Evolutionary conservation across 2,329 filamentous ascomycete genomes (phyloP).

Genomic region (Aureobasidium sp.): DNA sequence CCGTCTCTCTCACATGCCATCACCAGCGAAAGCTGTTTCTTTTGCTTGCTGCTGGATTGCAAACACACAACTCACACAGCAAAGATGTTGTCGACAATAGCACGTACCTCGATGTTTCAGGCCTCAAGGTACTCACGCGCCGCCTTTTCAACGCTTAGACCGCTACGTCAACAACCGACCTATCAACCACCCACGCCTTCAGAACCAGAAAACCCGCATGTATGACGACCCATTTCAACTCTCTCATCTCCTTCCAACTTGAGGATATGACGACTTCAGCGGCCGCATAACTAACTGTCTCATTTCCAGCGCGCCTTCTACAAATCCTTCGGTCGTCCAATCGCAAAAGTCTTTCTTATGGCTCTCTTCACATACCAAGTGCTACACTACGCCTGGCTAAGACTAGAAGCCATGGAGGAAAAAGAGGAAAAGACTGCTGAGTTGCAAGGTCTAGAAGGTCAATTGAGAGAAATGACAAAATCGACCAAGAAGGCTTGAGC

Average conservation of each 20-base stretch:
- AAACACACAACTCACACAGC: not conserved
- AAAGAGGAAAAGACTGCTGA: slow-evolving; percentile 44
- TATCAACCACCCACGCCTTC: slow-evolving; percentile 14
- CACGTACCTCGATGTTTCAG: not conserved
- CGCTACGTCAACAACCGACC: not conserved
- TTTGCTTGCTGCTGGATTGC: too few relatives aligned
- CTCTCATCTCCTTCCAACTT: not conserved
- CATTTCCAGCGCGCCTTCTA: slow-evolving; percentile 57
- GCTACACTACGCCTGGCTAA: slow-evolving; percentile 67
- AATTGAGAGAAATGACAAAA: not conserved
- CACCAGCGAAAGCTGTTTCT: not conserved
- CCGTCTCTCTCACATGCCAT: not conserved
- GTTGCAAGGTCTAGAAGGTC: not conserved
- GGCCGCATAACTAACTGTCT: not conserved
- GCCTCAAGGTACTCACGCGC: not conserved
- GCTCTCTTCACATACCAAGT: slow-evolving; percentile 74
- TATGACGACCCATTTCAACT: not conserved
- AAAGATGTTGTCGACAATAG: not conserved
- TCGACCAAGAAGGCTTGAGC: not conserved
- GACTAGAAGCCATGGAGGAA: slow-evolving; percentile 65
- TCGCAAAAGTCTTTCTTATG: slow-evolving; percentile 66
- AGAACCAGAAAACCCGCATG: slow-evolving; percentile 14
- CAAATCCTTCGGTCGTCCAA: slow-evolving; percentile 64
- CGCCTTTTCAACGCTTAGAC: not conserved
- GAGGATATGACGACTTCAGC: not conserved